These are phyloP conservation scores for Emergomyces africanus DNA, from an alignment of 2,329 filamentous ascomycete genomes.

Conservation along the genomic window DNA sequence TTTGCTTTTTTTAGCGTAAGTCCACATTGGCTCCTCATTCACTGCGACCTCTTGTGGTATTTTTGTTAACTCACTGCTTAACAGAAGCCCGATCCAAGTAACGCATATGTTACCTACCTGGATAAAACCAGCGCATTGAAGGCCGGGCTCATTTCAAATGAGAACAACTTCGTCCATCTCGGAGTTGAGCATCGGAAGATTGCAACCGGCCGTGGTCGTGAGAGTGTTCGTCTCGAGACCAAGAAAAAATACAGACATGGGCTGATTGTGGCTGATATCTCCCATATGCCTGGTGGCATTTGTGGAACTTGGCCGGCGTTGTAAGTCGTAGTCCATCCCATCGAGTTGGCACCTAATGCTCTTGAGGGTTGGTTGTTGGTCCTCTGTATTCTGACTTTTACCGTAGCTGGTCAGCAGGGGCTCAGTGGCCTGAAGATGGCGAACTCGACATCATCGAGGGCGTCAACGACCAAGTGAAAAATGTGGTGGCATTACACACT, in stretches of 20 bases:
- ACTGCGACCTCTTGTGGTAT: not conserved
- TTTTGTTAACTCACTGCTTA: not conserved
- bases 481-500: conserved; percentile 58
- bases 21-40: not conserved
- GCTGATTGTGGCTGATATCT: conserved; percentile 58
- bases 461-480: conserved; percentile 49
- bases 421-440: conserved; percentile 55
- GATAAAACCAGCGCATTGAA: conserved; percentile 44
- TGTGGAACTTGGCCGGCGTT: conserved; percentile 64
- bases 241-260: conserved; percentile 51
- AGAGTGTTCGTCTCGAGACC: conserved; percentile 58
- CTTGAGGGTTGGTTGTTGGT: not conserved
- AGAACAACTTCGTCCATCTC: conserved; percentile 48
- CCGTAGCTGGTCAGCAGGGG: conserved; percentile 44
- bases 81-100: conserved; percentile 50
- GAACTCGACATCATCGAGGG: conserved; percentile 77
- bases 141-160: conserved; percentile 46
- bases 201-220: conserved; percentile 47
- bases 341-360: not conserved
- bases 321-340: conserved; percentile 23
- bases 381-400: conserved; percentile 7
- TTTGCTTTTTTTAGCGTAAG: conserved; percentile 40
- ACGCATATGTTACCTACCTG: conserved; percentile 62
- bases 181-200: conserved; percentile 52
- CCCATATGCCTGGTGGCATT: conserved; percentile 57